Evolutionary conservation across 441 rosid species (phyloP).

Genomic region (Manihot esculenta): DNA sequence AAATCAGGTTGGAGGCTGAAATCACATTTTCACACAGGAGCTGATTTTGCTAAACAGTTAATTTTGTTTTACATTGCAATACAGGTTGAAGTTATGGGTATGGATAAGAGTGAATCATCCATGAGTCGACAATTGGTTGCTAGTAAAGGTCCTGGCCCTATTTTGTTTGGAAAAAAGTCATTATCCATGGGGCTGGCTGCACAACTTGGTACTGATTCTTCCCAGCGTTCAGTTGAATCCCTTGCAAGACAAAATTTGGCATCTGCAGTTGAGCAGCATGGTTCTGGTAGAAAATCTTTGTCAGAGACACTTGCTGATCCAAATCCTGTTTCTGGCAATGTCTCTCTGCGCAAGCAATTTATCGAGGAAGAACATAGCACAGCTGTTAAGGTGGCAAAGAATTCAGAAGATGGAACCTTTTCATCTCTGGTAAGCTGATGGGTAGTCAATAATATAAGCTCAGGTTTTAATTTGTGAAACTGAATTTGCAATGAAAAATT

Average conservation of each 20-base stretch:
- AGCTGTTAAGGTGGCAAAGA: slow-evolving; percentile 43
- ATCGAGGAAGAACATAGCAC: slow-evolving; percentile 61
- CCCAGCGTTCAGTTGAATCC: slow-evolving; percentile 60
- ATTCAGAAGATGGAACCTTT: slow-evolving; percentile 51
- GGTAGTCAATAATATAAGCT: not conserved
- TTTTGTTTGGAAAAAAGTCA: slow-evolving; percentile 52
- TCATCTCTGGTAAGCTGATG: slow-evolving; percentile 42
- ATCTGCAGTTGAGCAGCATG: slow-evolving; percentile 75
- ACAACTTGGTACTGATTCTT: slow-evolving; percentile 54
- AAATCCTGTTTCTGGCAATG: slow-evolving; percentile 59
- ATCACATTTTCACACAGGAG: slow-evolving; percentile 7
- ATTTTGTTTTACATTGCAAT: slow-evolving; percentile 16
- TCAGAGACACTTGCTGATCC: slow-evolving; percentile 65
- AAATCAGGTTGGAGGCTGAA: slow-evolving; percentile 65
- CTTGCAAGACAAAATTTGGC: slow-evolving; percentile 68
- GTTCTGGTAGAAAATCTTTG: slow-evolving; percentile 86
- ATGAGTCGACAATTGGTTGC: slow-evolving; percentile 45
- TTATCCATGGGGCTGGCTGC: slow-evolving; percentile 51
- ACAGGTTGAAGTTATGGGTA: slow-evolving; percentile 74
- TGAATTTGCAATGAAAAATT: not conserved
- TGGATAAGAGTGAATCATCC: slow-evolving; percentile 75
- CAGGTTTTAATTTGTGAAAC: not conserved
- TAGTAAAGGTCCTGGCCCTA: slow-evolving; percentile 47
- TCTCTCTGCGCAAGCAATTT: slow-evolving; percentile 81
- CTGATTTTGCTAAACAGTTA: not conserved